Evolutionary conservation across 306 rosid genomes (phyloP).

Genomic region (Cicer cuneatum): DNA sequence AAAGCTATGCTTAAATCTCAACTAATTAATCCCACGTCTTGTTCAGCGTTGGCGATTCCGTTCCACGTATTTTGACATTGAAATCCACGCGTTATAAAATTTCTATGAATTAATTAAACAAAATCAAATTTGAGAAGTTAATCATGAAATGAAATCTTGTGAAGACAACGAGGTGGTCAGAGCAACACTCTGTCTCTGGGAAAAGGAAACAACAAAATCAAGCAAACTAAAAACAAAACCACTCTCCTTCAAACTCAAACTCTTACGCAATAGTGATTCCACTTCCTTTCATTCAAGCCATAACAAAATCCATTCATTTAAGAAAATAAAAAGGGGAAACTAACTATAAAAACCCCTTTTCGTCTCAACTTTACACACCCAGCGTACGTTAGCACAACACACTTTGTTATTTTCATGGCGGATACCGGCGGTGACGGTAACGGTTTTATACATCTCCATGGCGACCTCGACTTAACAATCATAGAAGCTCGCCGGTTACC

Average conservation of each 20-base stretch:
- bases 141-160: not conserved
- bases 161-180: not conserved
- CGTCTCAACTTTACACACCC: conserved; percentile 18
- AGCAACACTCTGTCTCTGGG: not conserved
- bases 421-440: conserved; percentile 41
- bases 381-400: conserved; percentile 22
- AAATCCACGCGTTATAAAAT: not conserved
- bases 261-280: conserved; percentile 16
- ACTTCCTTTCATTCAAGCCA: conserved; percentile 2
- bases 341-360: not conserved
- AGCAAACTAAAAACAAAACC: not conserved
- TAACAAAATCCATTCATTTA: not conserved
- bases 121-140: not conserved
- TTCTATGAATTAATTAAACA: not conserved
- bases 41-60: not conserved
- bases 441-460: conserved; percentile 64
- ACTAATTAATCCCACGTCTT: not conserved
- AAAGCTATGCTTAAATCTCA: not conserved
- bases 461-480: conserved; percentile 78
- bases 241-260: conserved; percentile 28
- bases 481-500: conserved; percentile 68
- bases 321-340: not conserved
- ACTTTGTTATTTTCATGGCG: conserved; percentile 51
- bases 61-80: not conserved
- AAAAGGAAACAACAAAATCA: not conserved